These are phyloP conservation scores for Metarhizium robertsii DNA, from an alignment of 2,329 filamentous ascomycete species.

Conservation along the genomic window DNA sequence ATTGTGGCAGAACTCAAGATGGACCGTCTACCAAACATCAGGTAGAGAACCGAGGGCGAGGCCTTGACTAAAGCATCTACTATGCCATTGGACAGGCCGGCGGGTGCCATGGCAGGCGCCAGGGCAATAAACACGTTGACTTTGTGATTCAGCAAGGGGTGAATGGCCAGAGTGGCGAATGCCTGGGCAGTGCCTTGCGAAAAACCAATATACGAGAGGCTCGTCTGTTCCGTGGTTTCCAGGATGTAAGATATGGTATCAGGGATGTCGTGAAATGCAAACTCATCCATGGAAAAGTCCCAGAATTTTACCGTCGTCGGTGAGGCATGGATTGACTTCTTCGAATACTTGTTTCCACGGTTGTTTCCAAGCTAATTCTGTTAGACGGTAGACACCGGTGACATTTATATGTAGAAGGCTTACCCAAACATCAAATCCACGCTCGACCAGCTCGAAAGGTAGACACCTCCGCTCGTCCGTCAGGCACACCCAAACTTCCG, in stretches of 20 bases:
- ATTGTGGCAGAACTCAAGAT: constrained; percentile 90
- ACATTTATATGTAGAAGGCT: constrained; percentile 17
- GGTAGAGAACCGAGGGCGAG: constrained; percentile 82
- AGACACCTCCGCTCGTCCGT: constrained; percentile 80
- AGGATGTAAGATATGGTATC: constrained; percentile 91
- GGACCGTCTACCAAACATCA: constrained; percentile 84
- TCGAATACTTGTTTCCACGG: constrained; percentile 97
- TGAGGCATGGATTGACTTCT: constrained; percentile 72
- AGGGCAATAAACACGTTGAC: constrained; percentile 94
- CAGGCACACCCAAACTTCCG: constrained; percentile 93
- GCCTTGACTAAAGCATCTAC: constrained; percentile 91
- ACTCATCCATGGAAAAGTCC: constrained; percentile 98
- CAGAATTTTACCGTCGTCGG: constrained; percentile 75
- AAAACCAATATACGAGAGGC: constrained; percentile 92
- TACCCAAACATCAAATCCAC: constrained; percentile 93
- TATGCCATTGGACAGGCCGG: constrained; percentile 78
- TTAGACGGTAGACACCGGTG: not conserved
- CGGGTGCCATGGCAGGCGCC: constrained; percentile 92
- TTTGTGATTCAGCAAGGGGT: constrained; percentile 84
- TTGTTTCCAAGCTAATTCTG: constrained; percentile 75
- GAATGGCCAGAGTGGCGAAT: constrained; percentile 86
- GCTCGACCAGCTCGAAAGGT: constrained; percentile 80
- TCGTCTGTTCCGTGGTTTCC: constrained; percentile 69
- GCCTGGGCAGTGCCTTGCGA: constrained; percentile 95
- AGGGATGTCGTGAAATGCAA: constrained; percentile 95